Evolutionary conservation across 75 land plant genomes (phyloP), one percentile per base, ranked within the genome.

Genomic region (Larix kaempferi): DNA sequence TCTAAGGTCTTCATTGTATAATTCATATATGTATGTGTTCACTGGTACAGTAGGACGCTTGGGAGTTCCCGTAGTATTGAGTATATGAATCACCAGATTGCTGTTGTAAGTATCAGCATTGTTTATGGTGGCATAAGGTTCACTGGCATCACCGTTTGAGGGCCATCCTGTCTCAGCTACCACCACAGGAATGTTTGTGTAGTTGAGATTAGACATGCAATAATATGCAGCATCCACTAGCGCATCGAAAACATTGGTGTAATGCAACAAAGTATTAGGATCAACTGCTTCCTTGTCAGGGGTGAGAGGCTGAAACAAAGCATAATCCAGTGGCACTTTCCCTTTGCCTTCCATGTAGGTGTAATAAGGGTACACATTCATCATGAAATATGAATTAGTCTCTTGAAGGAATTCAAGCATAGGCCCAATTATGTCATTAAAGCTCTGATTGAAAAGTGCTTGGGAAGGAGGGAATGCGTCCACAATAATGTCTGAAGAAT

Each of bases 111-210:
- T 82, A 41, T 78, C 76, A 62, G 96, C 92, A 78, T 94, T 89
- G 15, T 80, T 75, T 6, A 73, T 25, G 25, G 81, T 89, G 12
- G 88, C 88, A 77, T 88, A 84, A 37, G 88, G 83, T 57, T 94
- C 94, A 65, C 71, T 79, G 11, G 85, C 81, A 56, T 89, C 92
- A 19, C 92, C 95, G 37, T 76, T 39, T 67, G 83, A 88, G 15
- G 96, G 96, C 96, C 96, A 94, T 2, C 96, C 96, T 14, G 94
- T 80, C 77, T 89, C 96, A 13, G 90, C 86, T 35, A 94, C 90
- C 63, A 90, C 71, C 52, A 94, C 72, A 7, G 84, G 84, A 44
- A 94, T 81, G 21, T 79, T 84, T 19, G 90, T 82, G 76, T 82
- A 88, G 58, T 88, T 88, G 63, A 83, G 79, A 23, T 84, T 86